Conservation (phyloP, 2,329 filamentous ascomycete species). For the Penicillium thymicola region DNA sequence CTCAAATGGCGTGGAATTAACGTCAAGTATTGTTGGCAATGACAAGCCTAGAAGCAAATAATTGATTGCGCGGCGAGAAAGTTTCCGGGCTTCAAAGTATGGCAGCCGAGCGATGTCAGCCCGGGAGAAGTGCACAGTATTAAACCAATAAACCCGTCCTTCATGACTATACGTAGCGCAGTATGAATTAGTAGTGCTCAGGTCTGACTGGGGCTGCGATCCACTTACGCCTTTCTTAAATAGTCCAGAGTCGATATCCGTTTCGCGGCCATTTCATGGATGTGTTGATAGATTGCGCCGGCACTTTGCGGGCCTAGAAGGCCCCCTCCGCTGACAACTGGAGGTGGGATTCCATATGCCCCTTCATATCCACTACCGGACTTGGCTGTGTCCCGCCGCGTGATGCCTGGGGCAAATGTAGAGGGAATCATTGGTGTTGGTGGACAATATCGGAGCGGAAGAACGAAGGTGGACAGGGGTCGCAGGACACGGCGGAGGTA, state of each 20-base stretch:
- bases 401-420: slow-evolving; percentile 32
- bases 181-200: slow-evolving; percentile 11
- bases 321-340: slow-evolving; percentile 31
- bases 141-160: slow-evolving; percentile 96
- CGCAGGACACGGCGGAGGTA: not conserved
- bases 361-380: slow-evolving; percentile 30
- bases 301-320: slow-evolving; percentile 49
- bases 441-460: not conserved
- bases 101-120: slow-evolving; percentile 75
- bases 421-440: slow-evolving; percentile 32
- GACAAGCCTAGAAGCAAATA: slow-evolving; percentile 91
- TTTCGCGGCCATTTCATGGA: slow-evolving; percentile 86
- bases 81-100: slow-evolving; percentile 78
- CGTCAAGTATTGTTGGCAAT: slow-evolving; percentile 82
- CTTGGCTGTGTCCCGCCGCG: slow-evolving; percentile 36
- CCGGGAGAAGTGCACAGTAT: slow-evolving; percentile 88
- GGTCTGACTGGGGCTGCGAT: not conserved
- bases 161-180: slow-evolving; percentile 64
- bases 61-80: slow-evolving; percentile 86
- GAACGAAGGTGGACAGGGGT: not conserved
- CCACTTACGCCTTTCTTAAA: slow-evolving; percentile 77
- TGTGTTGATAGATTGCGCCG: slow-evolving; percentile 58
- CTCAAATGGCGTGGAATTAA: slow-evolving; percentile 73
- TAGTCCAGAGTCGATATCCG: slow-evolving; percentile 93
- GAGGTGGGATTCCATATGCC: slow-evolving; percentile 25